Percentiles rank a stretch among this genome's conserved stretches.
Conservation (phyloP, 2,329 filamentous ascomycete genomes). For the Penicillium digitatum region DNA sequence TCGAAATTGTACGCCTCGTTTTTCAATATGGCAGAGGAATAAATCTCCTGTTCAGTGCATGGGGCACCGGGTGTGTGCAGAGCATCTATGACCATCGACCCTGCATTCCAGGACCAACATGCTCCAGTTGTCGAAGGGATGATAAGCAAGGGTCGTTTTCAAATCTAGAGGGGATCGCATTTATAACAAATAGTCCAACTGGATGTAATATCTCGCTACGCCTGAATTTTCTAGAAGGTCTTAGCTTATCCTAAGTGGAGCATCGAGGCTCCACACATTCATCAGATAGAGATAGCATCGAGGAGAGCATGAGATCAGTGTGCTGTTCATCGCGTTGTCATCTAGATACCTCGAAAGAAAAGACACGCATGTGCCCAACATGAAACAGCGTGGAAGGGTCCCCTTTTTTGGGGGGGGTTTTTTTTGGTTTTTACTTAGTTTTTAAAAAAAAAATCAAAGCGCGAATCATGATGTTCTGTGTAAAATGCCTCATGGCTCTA, state of each 20-base stretch:
- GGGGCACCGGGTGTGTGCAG: not conserved
- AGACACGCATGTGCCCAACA: too few relatives aligned
- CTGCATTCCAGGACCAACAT: constrained; percentile 4
- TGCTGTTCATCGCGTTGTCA: not conserved
- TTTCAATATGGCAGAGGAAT: not conserved
- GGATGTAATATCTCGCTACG: not conserved
- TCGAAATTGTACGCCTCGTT: not conserved
- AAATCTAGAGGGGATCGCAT: not conserved
- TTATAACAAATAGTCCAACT: not conserved
- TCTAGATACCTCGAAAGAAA: not conserved
- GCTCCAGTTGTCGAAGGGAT: constrained; percentile 2
- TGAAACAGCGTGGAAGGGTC: too few relatives aligned
- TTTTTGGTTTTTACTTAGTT: too few relatives aligned
- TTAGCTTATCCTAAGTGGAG: constrained; percentile 4
- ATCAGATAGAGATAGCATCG: not conserved
- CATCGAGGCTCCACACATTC: not conserved
- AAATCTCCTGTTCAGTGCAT: not conserved
- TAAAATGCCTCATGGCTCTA: constrained; percentile 3
- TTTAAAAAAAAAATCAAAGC: too few relatives aligned
- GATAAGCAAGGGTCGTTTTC: not conserved
- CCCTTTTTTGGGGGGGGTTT: too few relatives aligned
- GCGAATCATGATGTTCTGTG: constrained; percentile 1
- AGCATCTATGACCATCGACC: not conserved
- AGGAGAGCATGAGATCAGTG: not conserved
- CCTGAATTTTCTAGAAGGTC: constrained; percentile 10